phyloP scores from a whole-genome alignment of 148 eudicot genomes.

The Rhododendron vialii region DNA sequence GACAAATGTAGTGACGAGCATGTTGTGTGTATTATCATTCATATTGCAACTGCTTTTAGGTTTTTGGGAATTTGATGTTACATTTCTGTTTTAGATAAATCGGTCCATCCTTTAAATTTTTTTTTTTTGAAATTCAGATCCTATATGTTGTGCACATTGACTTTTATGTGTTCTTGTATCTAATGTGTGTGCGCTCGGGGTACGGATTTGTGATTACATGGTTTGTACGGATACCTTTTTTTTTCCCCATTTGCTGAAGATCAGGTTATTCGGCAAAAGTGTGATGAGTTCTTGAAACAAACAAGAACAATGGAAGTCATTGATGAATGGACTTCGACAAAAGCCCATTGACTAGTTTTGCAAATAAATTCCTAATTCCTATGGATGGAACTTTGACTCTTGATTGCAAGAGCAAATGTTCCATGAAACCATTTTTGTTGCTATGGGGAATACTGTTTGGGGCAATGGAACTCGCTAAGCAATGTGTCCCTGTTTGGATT shows the following conservation, averaged over 20 bases:
- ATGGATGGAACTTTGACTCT: neutral
- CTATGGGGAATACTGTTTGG: neutral
- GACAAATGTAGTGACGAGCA: too few relatives aligned
- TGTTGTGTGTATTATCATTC: too few relatives aligned
- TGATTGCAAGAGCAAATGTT: slow-evolving; percentile 1
- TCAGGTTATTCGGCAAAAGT: neutral
- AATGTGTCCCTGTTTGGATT: neutral
- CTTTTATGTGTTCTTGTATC: neutral
- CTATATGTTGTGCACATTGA: neutral
- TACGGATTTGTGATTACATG: neutral
- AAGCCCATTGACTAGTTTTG: neutral
- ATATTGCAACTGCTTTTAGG: too few relatives aligned
- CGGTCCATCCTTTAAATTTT: neutral
- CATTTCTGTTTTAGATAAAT: neutral
- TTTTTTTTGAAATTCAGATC: neutral
- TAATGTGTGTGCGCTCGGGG: neutral
- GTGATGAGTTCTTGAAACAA: neutral
- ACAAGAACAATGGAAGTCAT: neutral
- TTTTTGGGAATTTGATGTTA: too few relatives aligned
- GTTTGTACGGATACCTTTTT: neutral
- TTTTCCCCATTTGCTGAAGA: neutral
- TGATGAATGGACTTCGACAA: neutral
- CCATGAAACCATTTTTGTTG: neutral
- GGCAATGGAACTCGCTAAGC: neutral
- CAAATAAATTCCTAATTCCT: neutral